A percentile compares a stretch with the other conserved stretches of the same genome.
Conservation (phyloP, 768 basidiomycete genomes). For the Rhodotorula diobovata region DNA sequence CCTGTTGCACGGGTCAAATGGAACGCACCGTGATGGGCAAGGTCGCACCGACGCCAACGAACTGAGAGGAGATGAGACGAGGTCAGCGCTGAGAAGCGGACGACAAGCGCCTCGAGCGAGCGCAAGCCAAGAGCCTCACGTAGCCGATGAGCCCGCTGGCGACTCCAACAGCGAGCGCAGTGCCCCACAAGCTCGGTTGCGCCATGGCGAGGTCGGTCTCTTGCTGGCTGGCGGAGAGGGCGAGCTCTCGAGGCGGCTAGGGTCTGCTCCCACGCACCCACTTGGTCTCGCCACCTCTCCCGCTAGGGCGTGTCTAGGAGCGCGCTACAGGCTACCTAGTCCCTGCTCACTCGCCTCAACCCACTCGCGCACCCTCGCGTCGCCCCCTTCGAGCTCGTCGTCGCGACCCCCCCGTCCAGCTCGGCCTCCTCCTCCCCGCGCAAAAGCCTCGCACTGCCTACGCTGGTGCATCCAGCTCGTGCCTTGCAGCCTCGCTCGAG, state of each 20-base stretch:
- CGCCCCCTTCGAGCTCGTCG: not conserved
- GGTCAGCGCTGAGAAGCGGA: not conserved
- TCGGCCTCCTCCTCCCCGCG: not conserved
- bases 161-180: slow-evolving; percentile 17
- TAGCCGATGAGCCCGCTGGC: slow-evolving; percentile 31
- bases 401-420: too few relatives aligned
- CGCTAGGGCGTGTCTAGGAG: not conserved
- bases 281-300: not conserved
- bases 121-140: not conserved
- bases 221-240: too few relatives aligned
- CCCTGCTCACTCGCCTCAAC: not conserved
- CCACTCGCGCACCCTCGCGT: not conserved
- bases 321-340: not conserved
- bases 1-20: too few relatives aligned
- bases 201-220: not conserved
- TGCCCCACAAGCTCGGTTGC: slow-evolving; percentile 21
- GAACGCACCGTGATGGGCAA: slow-evolving; percentile 22
- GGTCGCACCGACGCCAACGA: slow-evolving; percentile 29
- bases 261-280: not conserved
- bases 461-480: not conserved
- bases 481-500: not conserved
- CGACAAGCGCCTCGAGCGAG: not conserved
- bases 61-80: not conserved
- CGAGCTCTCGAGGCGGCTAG: too few relatives aligned
- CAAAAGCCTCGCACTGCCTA: not conserved